Evolutionary conservation across 306 rosid genomes (phyloP).

Genomic region (cucumber (Cucumis sativus)): Cucumber_9930_V3 NC_026660.2:27175001-27175500

Average conservation of each 20-base stretch:
- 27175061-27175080: slow-evolving; percentile 41
- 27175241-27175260: slow-evolving; percentile 43
- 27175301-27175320: slow-evolving; percentile 14
- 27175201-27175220: background rate
- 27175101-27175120: slow-evolving; percentile 55
- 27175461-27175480: slow-evolving; percentile 44
- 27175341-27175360: background rate
- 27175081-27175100: slow-evolving; percentile 64
- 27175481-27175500: background rate
- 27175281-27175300: slow-evolving; percentile 64
- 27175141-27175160: slow-evolving; percentile 50
- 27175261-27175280: slow-evolving; percentile 82
- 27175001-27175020: slow-evolving; percentile 41
- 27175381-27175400: slow-evolving; percentile 36
- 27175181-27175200: slow-evolving; percentile 24
- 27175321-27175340: background rate
- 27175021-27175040: slow-evolving; percentile 78
- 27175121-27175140: slow-evolving; percentile 40
- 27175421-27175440: background rate
- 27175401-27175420: slow-evolving; percentile 42
- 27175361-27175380: slow-evolving; percentile 30
- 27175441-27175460: slow-evolving; percentile 7
- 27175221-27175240: slow-evolving; percentile 41
- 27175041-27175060: slow-evolving; percentile 52
- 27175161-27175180: slow-evolving; percentile 64